Conservation (phyloP, 306 rosid genomes). For the Rosa persica region DNA sequence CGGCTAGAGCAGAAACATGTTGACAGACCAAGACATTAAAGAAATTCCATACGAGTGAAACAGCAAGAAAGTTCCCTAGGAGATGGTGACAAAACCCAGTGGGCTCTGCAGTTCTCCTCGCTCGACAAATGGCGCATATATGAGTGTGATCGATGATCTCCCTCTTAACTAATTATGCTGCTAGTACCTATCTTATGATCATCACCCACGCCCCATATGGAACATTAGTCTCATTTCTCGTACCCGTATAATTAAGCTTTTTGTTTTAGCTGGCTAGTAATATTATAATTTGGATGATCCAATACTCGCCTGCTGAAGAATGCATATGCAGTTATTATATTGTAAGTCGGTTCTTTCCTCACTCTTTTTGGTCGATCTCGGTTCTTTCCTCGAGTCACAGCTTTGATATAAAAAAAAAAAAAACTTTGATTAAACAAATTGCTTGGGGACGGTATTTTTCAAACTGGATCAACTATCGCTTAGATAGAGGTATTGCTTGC, state of each 20-base stretch:
- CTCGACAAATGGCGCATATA: constrained; percentile 12
- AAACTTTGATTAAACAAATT: too few species aligned
- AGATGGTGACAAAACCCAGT: constrained; percentile 5
- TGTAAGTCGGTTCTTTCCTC: not conserved
- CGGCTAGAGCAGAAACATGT: constrained; percentile 12
- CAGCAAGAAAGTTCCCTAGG: not conserved
- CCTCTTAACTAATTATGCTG: not conserved
- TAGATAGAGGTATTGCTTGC: not conserved
- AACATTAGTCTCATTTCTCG: not conserved
- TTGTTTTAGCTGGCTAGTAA: not conserved
- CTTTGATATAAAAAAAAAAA: not conserved
- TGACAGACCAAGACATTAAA: not conserved
- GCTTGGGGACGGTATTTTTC: not conserved
- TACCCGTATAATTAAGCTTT: not conserved
- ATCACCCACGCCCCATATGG: too few species aligned
- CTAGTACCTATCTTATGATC: too few species aligned
- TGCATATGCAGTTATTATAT: not conserved
- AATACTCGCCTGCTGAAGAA: not conserved
- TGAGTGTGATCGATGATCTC: not conserved
- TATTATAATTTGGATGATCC: not conserved
- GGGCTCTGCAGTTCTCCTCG: constrained; percentile 9
- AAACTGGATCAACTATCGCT: not conserved
- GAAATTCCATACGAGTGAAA: constrained; percentile 7
- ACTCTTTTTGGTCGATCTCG: not conserved
- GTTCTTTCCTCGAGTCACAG: not conserved